Conservation (phyloP, 179 eudicot species). For the Spinacia oleracea region DNA sequence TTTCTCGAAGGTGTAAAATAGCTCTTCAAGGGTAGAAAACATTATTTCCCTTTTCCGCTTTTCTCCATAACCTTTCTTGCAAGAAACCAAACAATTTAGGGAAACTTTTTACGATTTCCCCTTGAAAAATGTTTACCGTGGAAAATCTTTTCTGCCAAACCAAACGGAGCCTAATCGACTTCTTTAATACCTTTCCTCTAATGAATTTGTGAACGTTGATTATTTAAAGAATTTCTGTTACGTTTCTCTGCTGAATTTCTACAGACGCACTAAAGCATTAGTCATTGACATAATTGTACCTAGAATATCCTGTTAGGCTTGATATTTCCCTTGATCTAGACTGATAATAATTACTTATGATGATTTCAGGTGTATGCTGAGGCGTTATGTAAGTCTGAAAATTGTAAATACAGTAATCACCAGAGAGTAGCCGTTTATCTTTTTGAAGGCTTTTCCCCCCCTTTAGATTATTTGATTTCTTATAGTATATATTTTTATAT, state of each 20-base stretch:
- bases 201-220: neutral
- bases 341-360: neutral
- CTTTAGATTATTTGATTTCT: neutral
- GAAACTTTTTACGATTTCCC: too few species aligned
- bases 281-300: neutral
- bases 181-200: neutral
- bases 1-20: too few species aligned
- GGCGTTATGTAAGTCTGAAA: neutral
- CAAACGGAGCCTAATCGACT: too few species aligned
- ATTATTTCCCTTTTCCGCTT: too few species aligned
- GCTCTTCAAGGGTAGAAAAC: too few species aligned
- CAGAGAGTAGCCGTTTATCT: neutral
- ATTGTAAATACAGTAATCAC: conserved; percentile 1
- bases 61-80: too few species aligned
- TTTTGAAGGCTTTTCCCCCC: neutral
- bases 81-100: too few species aligned
- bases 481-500: too few species aligned
- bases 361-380: conserved; percentile 13
- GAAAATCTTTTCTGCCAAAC: too few species aligned
- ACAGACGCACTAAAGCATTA: neutral
- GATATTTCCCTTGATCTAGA: too few species aligned
- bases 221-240: neutral
- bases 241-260: neutral
- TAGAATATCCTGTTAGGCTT: neutral
- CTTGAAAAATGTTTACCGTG: too few species aligned